Evolutionary conservation across 2,329 filamentous ascomycete genomes (phyloP), one percentile per base, ranked within the genome.

Genomic region (Pseudogymnoascus sp.): DNA sequence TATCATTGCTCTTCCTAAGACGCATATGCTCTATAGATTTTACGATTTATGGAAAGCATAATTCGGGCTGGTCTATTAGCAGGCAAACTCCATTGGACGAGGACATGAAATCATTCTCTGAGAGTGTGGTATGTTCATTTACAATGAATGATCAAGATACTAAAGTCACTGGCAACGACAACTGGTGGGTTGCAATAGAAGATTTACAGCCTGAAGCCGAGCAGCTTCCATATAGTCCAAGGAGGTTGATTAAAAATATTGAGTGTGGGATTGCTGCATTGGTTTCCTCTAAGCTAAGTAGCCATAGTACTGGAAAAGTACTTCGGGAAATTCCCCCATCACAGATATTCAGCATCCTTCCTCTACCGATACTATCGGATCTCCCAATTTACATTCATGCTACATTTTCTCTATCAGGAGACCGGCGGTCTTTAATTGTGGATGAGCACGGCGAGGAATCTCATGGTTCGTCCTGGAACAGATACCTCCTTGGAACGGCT

Each of bases 301-400:
- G 35, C 35, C 35, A 37, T 37, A 8, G 35, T 37, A n/a, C 35
- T 37, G 35, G 35, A 37, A 37, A 9, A 37, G 35, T 37, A 37
- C 35, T n/a, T 37, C 35, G 4, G 35, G 12, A 37, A n/a, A n/a
- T 37, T 37, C 35, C n/a, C 35, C 35, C 35, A n/a, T 12, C 35
- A 37, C 35, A 4, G 35, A 37, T 37, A 7, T 70, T 67, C 35
- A 69, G 61, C 28, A 66, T 63, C 2, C 65, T 70, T 5, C 69
- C 68, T 11, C 38, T 71, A n/a, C 61, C 66, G 5, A 60, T 67
- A 9, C 14, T 8, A 8, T 71, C 69, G 0, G 49, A 67, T 40
- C 65, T 73, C 0, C 71, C 71, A 2, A 65, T 73, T 2, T 66
- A 70, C 21, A 49, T 72, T n/a, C 69, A 73, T 49, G 71, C 67